Evolutionary conservation across 2,329 filamentous ascomycete species (phyloP), one percentile per base, ranked within the genome.

Genomic region (Neopestalotiopsis clavispora): DNA sequence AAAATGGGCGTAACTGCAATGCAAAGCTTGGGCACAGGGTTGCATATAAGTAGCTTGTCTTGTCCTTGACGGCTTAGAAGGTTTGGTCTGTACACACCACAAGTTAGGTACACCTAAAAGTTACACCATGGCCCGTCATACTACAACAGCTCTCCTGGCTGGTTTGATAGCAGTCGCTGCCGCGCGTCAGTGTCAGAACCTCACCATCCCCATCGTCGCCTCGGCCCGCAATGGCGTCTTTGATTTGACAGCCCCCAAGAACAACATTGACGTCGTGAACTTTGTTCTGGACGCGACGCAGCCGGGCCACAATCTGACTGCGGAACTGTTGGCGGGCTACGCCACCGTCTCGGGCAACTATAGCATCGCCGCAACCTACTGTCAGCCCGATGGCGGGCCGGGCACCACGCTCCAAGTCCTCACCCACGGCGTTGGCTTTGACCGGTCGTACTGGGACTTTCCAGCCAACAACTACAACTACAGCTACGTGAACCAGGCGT

Each of bases 361-460:
- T 79, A 76, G 85, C 4, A 86, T 92, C 61, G 86, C 84, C 4
- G 85, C 88, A 0, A 88, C 87, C 10, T 90, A 90, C 80, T 92
- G 90, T 78, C 79, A 83, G 66, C 90, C 90, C 0, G 82, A 86
- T 69, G 73, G 73, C 5, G 84, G 81, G 10, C 78, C 83, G 12
- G 76, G 81, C 65, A 59, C 74, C 74, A 77, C 72, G 4, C 70
- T 85, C 2, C 86, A 88, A 72, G 69, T 89, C 28, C 76, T 89
- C 12, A 85, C 83, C 1, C 86, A 88, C 73, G 86, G 87, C 34
- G 83, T 87, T 72, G 85, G 84, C 9, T 87, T 87, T 70, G 84
- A 87, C 72, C 85, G 85, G 69, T 79, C 77, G 75, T 91, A 91
- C 80, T 91, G 89, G 89, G 88, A 92, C 74, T 76, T 87, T 12